These are phyloP conservation scores for Leccinellum albellum DNA, from an alignment of 768 basidiomycete genomes.

Conservation along the genomic window DNA sequence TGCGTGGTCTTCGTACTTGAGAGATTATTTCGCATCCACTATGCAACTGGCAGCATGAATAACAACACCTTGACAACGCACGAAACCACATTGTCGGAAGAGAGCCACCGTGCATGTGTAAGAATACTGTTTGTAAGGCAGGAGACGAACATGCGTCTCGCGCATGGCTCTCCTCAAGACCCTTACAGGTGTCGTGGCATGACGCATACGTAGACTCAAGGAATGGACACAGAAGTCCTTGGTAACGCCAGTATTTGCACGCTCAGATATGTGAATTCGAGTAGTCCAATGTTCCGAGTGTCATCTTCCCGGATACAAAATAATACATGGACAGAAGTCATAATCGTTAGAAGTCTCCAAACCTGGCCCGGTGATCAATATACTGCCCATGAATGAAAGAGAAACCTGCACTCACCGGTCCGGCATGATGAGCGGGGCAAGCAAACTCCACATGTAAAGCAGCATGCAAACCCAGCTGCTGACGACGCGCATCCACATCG, in stretches of 20 bases:
- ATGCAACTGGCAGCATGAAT: no score
- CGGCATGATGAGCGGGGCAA: constrained; percentile 88
- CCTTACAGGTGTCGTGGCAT: not conserved
- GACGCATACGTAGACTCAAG: not conserved
- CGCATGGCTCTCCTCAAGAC: not conserved
- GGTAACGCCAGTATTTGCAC: not conserved
- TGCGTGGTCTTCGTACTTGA: not conserved
- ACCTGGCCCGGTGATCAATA: constrained; percentile 16
- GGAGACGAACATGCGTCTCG: not conserved
- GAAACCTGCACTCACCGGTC: constrained; percentile 58
- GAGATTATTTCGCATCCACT: not conserved
- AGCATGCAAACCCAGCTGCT: constrained; percentile 93
- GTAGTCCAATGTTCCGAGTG: not conserved
- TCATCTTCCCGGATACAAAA: not conserved
- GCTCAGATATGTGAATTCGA: not conserved
- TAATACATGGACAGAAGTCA: not conserved
- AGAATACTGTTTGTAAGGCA: not conserved
- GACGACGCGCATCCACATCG: constrained; percentile 99
- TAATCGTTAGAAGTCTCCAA: constrained; percentile 21
- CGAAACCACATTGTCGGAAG: no score
- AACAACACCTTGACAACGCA: no score
- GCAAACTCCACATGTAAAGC: constrained; percentile 80
- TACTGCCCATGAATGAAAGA: not conserved
- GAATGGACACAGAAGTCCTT: not conserved
- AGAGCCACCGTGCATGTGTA: no score